phyloP scores from a whole-genome alignment of 2,329 filamentous ascomycete genomes.

The Cercospora sp. region DNA sequence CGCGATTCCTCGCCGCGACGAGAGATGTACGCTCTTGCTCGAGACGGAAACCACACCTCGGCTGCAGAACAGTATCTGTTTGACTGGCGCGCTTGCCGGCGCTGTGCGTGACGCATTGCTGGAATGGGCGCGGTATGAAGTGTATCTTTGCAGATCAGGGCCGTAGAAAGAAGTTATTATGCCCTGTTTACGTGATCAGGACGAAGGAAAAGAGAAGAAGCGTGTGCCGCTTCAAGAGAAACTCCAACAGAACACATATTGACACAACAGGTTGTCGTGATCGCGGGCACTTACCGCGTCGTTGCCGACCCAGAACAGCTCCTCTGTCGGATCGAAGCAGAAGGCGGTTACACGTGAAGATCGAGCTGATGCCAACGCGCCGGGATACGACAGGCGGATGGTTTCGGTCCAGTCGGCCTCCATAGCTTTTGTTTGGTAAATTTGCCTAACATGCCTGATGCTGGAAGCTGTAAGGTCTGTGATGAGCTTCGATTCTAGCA shows the following conservation, averaged over 20 bases:
- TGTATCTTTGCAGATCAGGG: constrained; percentile 81
- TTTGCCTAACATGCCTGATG: not conserved
- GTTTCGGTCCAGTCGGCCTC: constrained; percentile 63
- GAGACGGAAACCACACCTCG: constrained; percentile 87
- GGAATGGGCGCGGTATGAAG: constrained; percentile 79
- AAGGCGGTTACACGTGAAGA: constrained; percentile 74
- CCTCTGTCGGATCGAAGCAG: constrained; percentile 84
- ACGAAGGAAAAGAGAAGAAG: not conserved
- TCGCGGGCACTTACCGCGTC: constrained; percentile 66
- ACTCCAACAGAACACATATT: not conserved
- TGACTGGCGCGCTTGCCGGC: constrained; percentile 68
- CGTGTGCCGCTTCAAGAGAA: not conserved
- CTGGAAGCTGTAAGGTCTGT: not conserved
- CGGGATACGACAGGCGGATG: constrained; percentile 76
- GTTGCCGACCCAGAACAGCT: constrained; percentile 90
- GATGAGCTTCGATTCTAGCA: not conserved
- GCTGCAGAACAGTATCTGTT: constrained; percentile 87
- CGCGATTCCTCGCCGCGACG: constrained; percentile 75
- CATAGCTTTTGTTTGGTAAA: constrained; percentile 39
- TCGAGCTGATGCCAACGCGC: constrained; percentile 68
- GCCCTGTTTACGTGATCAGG: constrained; percentile 57
- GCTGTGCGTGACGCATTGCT: constrained; percentile 39
- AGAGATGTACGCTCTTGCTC: constrained; percentile 80
- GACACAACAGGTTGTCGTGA: not conserved
- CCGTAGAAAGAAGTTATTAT: constrained; percentile 86